Conservation (phyloP, 2,329 filamentous ascomycete genomes). For the Harringtonia aguacate region DNA sequence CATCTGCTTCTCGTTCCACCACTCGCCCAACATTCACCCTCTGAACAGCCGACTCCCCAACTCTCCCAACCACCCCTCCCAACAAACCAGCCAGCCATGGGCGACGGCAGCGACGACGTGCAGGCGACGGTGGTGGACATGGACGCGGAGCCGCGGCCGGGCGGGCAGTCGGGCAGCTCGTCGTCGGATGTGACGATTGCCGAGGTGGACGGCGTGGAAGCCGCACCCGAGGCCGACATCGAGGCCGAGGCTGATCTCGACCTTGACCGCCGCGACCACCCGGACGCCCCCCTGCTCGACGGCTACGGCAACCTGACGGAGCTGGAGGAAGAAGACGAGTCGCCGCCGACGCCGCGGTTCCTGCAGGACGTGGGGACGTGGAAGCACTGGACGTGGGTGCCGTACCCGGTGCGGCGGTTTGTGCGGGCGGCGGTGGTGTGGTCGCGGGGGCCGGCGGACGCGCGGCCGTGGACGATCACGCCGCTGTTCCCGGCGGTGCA, state of each 20-base stretch:
- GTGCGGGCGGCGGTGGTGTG: constrained; percentile 32
- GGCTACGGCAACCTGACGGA: constrained; percentile 30
- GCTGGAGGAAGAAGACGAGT: constrained; percentile 30
- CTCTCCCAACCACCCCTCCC: neutral
- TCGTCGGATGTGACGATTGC: constrained; percentile 8
- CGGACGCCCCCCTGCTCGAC: too few species aligned
- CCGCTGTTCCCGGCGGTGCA: constrained; percentile 58
- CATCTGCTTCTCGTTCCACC: neutral
- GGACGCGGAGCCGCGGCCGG: neutral
- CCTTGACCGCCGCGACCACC: constrained; percentile 3
- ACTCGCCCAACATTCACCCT: neutral
- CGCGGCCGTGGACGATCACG: constrained; percentile 39
- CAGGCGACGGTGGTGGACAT: constrained; percentile 1
- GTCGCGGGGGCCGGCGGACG: constrained; percentile 44
- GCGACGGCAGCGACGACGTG: neutral
- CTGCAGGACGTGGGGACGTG: constrained; percentile 41
- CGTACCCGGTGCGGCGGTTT: constrained; percentile 40
- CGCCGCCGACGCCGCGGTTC: constrained; percentile 46
- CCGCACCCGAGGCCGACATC: constrained; percentile 1
- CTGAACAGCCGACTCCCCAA: too few species aligned
- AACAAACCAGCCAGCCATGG: neutral
- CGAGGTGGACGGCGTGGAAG: neutral
- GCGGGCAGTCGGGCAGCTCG: constrained; percentile 6
- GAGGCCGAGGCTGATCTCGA: constrained; percentile 2
- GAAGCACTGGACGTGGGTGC: constrained; percentile 48